Conservation (phyloP, 2,329 filamentous ascomycete species). For the Dothistroma pini region DNA sequence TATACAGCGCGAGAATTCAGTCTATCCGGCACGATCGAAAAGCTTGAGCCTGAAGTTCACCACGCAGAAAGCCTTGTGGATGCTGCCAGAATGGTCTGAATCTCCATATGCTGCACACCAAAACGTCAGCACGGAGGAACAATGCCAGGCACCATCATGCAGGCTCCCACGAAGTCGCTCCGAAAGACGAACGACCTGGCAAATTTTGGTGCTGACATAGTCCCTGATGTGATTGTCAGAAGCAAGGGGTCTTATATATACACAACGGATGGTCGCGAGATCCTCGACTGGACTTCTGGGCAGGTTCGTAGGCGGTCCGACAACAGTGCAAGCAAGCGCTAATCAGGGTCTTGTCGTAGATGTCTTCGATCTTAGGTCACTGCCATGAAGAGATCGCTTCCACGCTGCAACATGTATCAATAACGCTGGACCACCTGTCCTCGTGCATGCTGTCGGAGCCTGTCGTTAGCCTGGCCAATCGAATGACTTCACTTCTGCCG, state of each 20-base stretch:
- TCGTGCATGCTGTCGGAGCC: constrained; percentile 57
- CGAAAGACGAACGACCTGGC: no score
- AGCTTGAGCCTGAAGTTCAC: no score
- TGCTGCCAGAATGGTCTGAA: no score
- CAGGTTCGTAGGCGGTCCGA: no score
- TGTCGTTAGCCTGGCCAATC: constrained; percentile 53
- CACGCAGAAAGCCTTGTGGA: no score
- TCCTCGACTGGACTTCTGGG: constrained; percentile 2
- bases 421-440: constrained; percentile 59
- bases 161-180: no score
- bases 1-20: no score
- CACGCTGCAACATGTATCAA: no score
- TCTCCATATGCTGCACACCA: not conserved
- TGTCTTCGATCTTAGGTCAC: constrained; percentile 58
- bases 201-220: not conserved
- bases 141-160: not conserved
- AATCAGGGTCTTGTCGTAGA: constrained; percentile 25
- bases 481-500: constrained; percentile 50
- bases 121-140: not conserved
- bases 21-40: no score
- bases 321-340: no score
- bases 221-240: not conserved
- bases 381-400: constrained; percentile 57
- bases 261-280: not conserved
- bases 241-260: constrained; percentile 1